phyloP scores from a whole-genome alignment of 257 asterid species.

The Solanum clarkiae region DNA sequence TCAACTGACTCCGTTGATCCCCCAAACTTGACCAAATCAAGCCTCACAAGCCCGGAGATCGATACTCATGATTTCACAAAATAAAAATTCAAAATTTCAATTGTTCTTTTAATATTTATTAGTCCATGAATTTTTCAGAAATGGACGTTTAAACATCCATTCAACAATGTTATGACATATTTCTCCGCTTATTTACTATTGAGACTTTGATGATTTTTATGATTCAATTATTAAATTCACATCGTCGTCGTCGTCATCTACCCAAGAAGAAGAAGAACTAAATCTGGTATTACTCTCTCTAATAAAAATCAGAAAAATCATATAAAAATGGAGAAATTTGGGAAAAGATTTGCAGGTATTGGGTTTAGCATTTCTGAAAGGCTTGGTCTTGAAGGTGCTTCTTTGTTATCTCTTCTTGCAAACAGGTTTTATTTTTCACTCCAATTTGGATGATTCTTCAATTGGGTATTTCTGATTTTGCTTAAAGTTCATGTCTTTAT shows the following conservation, averaged over 20 bases:
- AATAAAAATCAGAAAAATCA: neutral
- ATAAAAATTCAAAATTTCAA: too few species aligned
- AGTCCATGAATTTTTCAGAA: too few species aligned
- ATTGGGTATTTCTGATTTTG: neutral
- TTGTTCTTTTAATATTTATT: too few species aligned
- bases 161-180: too few species aligned
- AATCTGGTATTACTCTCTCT: neutral
- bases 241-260: neutral
- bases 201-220: too few species aligned
- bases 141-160: too few species aligned
- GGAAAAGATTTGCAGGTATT: slow-evolving; percentile 77
- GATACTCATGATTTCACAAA: too few species aligned
- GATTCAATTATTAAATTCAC: too few species aligned
- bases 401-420: slow-evolving; percentile 79
- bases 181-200: too few species aligned
- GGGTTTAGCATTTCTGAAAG: slow-evolving; percentile 84
- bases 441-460: neutral
- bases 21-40: too few species aligned
- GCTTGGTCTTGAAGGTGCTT: slow-evolving; percentile 84
- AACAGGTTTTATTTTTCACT: neutral
- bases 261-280: neutral
- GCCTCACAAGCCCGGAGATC: too few species aligned
- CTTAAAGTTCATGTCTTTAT: neutral
- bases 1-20: too few species aligned
- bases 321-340: slow-evolving; percentile 18